phyloP scores from a whole-genome alignment of 176 grass and related monocot species.

The Hordeum vulgare region MorexV3_pseudomolecules_assembly NC_058523.1:113340735-113341234 shows the following conservation, averaged over 20 bases:
- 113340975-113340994: background rate
- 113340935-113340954: background rate
- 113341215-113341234: background rate
- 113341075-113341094: background rate
- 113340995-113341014: background rate
- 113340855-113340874: background rate
- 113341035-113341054: background rate
- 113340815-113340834: no score
- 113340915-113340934: background rate
- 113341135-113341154: conserved; percentile 6
- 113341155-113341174: background rate
- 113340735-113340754: background rate
- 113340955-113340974: no score
- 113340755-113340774: background rate
- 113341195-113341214: background rate
- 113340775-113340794: background rate
- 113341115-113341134: background rate
- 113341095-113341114: conserved; percentile 30
- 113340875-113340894: background rate
- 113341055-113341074: background rate
- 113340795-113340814: background rate
- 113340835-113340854: background rate
- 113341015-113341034: conserved; percentile 12
- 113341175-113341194: background rate
- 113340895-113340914: conserved; percentile 17